Percentiles rank a stretch among this genome's conserved stretches.
These are phyloP conservation scores for Trypanosoma mega DNA, from an alignment of 208 protist species.

Conservation along the genomic window DNA sequence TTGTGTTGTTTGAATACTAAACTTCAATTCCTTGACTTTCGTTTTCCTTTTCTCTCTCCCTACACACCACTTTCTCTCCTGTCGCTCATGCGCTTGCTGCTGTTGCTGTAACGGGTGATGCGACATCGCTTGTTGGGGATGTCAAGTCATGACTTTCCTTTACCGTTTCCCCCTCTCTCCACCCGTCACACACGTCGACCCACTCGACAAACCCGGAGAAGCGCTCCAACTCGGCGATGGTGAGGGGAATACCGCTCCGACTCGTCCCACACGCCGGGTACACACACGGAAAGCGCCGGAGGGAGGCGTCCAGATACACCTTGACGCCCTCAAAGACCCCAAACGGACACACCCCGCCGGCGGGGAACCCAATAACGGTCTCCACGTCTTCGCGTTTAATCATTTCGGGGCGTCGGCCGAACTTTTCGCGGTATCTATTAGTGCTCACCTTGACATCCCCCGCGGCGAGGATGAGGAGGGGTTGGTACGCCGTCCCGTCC, in stretches of 20 bases:
- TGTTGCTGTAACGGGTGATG: too few species aligned
- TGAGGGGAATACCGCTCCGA: slow-evolving; percentile 44
- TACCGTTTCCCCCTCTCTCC: background rate
- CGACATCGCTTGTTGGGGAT: too few species aligned
- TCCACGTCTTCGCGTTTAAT: slow-evolving; percentile 57
- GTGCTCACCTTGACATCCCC: slow-evolving; percentile 50
- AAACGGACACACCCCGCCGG: slow-evolving; percentile 66
- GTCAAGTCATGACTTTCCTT: too few species aligned
- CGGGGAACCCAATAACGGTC: slow-evolving; percentile 39
- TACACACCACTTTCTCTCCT: too few species aligned
- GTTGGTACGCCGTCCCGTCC: slow-evolving; percentile 29
- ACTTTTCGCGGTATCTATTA: slow-evolving; percentile 52
- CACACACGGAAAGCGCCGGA: slow-evolving; percentile 52
- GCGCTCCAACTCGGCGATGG: slow-evolving; percentile 50
- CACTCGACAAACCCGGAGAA: slow-evolving; percentile 70
- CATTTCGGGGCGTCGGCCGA: slow-evolving; percentile 43
- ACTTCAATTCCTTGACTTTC: too few species aligned
- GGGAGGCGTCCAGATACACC: slow-evolving; percentile 68
- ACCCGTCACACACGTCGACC: slow-evolving; percentile 45
- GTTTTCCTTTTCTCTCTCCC: too few species aligned
- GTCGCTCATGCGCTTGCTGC: too few species aligned
- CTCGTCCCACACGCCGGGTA: slow-evolving; percentile 48
- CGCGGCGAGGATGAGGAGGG: slow-evolving; percentile 47
- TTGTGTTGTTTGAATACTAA: slow-evolving; percentile 2
- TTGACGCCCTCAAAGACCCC: slow-evolving; percentile 43